A percentile compares a stretch with the other conserved stretches of the same genome.
Conservation (phyloP, 352 stramenopile genomes). For the Phytophthora lateralis region DNA sequence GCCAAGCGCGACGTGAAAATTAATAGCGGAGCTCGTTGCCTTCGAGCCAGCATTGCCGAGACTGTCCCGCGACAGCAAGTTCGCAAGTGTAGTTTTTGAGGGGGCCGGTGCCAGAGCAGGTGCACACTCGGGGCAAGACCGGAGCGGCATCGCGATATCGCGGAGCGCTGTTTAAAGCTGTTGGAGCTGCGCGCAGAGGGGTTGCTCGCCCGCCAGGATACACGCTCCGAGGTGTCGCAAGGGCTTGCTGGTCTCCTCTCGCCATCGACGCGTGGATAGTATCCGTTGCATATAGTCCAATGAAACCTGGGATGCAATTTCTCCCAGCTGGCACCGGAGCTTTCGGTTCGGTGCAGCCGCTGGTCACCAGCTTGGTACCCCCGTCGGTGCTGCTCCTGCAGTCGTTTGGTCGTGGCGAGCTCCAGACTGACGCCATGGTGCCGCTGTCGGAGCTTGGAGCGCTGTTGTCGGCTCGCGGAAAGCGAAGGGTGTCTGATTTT, state of each 20-base stretch:
- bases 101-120: constrained; percentile 24
- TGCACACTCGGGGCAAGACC: constrained; percentile 18
- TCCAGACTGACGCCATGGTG: constrained; percentile 27
- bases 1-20: constrained; percentile 4
- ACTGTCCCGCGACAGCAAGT: constrained; percentile 3
- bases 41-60: constrained; percentile 7
- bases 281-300: constrained; percentile 4
- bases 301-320: no score
- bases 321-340: constrained; percentile 5
- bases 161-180: constrained; percentile 21
- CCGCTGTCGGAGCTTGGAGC: constrained; percentile 6
- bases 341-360: constrained; percentile 12
- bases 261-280: constrained; percentile 5
- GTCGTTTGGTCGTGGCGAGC: constrained; percentile 28
- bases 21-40: constrained; percentile 1
- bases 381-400: constrained; percentile 16
- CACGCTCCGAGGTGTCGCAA: constrained; percentile 23
- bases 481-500: constrained; percentile 15
- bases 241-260: constrained; percentile 1
- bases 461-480: constrained; percentile 18
- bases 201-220: constrained; percentile 24
- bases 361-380: not conserved
- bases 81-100: constrained; percentile 37
- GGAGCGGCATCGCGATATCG: constrained; percentile 15
- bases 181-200: not conserved